Percentiles rank a stretch among this genome's conserved stretches.
These are phyloP conservation scores for Periglandula ipomoeae DNA, from an alignment of 2,329 filamentous ascomycete genomes.

Conservation along the genomic window DNA sequence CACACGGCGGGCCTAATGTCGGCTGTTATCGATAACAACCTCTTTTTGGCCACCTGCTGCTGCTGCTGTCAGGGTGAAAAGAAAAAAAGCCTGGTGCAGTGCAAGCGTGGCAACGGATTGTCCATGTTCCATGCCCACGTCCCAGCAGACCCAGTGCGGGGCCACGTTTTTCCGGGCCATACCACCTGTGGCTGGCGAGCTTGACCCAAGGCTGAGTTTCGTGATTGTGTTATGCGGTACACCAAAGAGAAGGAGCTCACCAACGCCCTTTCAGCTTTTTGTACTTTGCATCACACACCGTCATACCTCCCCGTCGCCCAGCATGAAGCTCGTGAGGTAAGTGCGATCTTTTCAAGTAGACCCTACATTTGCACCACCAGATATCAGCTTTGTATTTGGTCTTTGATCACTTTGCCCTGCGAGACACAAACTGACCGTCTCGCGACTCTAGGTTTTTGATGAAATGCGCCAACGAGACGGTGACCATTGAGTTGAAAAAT, in stretches of 20 bases:
- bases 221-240: not conserved
- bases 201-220: not conserved
- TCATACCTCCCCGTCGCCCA: conserved; percentile 28
- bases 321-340: conserved; percentile 96
- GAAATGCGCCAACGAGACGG: conserved; percentile 98
- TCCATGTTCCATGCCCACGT: too few relatives aligned
- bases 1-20: not conserved
- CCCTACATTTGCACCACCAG: not conserved
- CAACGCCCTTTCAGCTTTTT: not conserved
- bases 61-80: too few relatives aligned
- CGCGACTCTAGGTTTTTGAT: conserved; percentile 71
- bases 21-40: conserved; percentile 6
- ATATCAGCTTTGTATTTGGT: not conserved
- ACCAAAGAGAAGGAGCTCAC: not conserved
- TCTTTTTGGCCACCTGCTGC: not conserved
- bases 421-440: conserved; percentile 7
- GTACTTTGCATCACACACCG: not conserved
- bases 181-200: not conserved
- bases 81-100: too few relatives aligned
- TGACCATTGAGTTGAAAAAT: conserved; percentile 98
- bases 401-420: conserved; percentile 5
- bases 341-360: conserved; percentile 25
- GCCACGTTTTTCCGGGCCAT: not conserved
- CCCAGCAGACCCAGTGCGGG: not conserved
- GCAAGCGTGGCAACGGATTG: too few relatives aligned